Conservation (phyloP, 192 early-diverging fungal genomes). For the Spizellomyces sp. region DNA sequence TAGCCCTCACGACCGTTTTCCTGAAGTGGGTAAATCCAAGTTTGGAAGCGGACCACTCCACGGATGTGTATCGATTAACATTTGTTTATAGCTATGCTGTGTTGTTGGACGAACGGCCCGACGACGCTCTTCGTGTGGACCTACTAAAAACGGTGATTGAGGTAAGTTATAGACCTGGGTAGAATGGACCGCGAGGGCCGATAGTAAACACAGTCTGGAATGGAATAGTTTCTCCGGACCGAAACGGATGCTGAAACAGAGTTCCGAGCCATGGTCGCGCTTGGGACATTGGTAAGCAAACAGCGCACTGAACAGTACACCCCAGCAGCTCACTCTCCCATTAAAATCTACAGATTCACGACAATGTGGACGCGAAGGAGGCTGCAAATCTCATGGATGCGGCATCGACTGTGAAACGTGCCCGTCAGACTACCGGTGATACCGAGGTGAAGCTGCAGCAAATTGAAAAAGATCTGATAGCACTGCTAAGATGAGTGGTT, state of each 20-base stretch:
- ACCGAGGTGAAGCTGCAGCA: constrained; percentile 14
- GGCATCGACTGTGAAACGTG: neutral
- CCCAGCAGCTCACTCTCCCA: neutral
- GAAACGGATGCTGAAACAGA: constrained; percentile 64
- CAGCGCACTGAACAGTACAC: neutral
- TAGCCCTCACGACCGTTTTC: constrained; percentile 43
- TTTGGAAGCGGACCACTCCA: too few relatives aligned
- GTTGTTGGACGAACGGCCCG: constrained; percentile 46
- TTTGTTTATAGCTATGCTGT: constrained; percentile 49
- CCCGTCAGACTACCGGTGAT: neutral
- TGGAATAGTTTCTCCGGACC: constrained; percentile 48
- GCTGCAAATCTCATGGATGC: constrained; percentile 11
- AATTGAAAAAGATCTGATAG: constrained; percentile 21
- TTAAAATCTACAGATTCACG: constrained; percentile 6
- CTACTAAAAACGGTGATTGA: constrained; percentile 52
- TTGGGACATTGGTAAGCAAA: constrained; percentile 64
- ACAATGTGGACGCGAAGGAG: constrained; percentile 3
- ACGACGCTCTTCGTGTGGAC: constrained; percentile 51
- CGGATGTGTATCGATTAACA: too few relatives aligned
- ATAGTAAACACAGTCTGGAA: too few relatives aligned
- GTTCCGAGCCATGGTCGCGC: constrained; percentile 58
- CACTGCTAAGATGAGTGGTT: neutral
- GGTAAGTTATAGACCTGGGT: constrained; percentile 15
- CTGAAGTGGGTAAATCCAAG: constrained; percentile 40
- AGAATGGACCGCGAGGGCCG: too few relatives aligned